Conservation (phyloP, 495 filamentous ascomycete species). For the Aspergillus affinis region DNA sequence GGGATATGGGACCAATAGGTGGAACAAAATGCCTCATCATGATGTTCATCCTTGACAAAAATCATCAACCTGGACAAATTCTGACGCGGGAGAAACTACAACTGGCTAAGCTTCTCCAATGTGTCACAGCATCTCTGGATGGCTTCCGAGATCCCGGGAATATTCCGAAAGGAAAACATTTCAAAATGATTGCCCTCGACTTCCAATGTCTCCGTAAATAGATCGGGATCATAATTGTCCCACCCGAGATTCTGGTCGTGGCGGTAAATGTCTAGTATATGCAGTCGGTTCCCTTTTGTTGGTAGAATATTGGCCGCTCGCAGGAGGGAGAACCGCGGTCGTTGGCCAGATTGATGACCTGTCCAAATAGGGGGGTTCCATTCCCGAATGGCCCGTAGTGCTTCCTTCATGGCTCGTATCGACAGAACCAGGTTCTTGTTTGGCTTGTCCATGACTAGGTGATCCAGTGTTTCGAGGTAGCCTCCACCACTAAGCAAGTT, state of each 20-base stretch:
- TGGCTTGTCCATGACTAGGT: background rate
- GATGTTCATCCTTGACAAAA: too few relatives aligned
- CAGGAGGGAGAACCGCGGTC: background rate
- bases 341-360: background rate
- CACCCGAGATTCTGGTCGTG: background rate
- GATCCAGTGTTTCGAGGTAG: background rate
- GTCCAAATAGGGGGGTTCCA: background rate
- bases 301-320: background rate
- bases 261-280: background rate
- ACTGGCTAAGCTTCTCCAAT: background rate
- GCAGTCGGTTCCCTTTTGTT: background rate
- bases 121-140: slow-evolving; percentile 1
- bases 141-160: background rate
- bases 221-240: background rate
- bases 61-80: too few relatives aligned
- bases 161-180: background rate
- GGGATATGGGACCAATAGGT: too few relatives aligned
- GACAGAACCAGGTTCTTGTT: background rate
- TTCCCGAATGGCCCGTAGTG: background rate
- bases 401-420: background rate
- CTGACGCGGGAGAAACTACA: background rate
- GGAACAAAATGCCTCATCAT: too few relatives aligned
- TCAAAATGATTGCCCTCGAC: slow-evolving; percentile 1
- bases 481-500: background rate
- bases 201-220: background rate